Base-by-base conservation (phyloP, 2,329 filamentous ascomycete genomes). In the Paecilomyces niveus region DNA sequence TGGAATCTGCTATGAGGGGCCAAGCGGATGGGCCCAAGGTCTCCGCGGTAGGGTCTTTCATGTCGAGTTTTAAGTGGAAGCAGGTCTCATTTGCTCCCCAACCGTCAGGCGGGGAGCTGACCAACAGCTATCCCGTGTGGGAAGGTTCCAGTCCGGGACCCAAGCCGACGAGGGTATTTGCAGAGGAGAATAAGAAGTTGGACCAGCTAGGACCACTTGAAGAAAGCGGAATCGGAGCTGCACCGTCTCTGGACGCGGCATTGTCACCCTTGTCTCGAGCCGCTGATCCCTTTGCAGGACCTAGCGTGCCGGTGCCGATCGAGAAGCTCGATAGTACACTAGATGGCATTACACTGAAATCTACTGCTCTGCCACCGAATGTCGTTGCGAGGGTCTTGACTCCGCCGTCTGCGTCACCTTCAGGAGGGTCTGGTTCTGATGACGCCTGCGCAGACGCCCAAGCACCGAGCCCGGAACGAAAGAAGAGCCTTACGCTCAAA, bases 261-360 rank as follows among this genome's bases (percentile, higher is more conserved):
- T 67, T 78, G 21, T 76, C 75, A 5, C 72, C 74, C 3, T 67
- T 68, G 52, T 67, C 71, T 35, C 72, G 65, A 55, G 65, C 71
- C 22, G 65, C 63, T 31, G 76, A 76, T 54, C 65, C 65, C 8
- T 59, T 65, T 10, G 57, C 64, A 11, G 65, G 64, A 58, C 61
- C 70, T 54, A 70, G 73, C 33, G 67, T 78, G 8, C 71, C 76
- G 2, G 74, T 80, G 55, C 77, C 76, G 2, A 76, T 79, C 58
- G 76, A 78, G 62, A 73, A 76, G 62, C 68, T 80, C 35, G 77
- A 80, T 62, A 77, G 72, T 55, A 72, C 68, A 31, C 68, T 80
- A 1, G 77, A 80, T 59, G 77, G 77, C 5, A 80, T 80, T 58
- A 79, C 73, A 5, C 69, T 79, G 54, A 79, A 78, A 58, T 78